Percentiles rank a stretch among this genome's conserved stretches.
These are phyloP conservation scores for Pogostemon cablin DNA, from an alignment of 257 asterid genomes.

Conservation along the genomic window DNA sequence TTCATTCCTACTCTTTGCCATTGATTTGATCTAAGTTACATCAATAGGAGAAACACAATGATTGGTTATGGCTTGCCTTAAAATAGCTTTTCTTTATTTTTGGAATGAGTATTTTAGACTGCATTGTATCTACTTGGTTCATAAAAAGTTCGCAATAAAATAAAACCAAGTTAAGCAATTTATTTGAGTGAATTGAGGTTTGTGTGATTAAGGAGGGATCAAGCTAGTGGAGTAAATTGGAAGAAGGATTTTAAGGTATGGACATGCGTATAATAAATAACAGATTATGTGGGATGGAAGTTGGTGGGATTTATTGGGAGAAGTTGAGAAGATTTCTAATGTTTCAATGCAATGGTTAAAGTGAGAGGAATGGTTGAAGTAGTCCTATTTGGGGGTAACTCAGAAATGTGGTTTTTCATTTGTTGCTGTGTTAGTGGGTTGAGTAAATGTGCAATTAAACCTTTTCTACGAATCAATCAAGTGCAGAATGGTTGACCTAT, in stretches of 20 bases:
- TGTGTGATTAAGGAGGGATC: background rate
- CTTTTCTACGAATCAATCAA: no score
- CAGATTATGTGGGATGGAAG: background rate
- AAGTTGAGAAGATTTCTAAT: background rate
- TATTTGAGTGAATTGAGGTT: background rate
- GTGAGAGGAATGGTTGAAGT: no score
- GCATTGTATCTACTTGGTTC: slow-evolving; percentile 16
- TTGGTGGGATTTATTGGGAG: slow-evolving; percentile 12
- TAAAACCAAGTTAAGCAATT: background rate
- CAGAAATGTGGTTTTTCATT: no score
- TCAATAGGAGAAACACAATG: slow-evolving; percentile 2
- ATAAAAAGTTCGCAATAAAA: background rate
- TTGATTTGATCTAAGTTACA: background rate
- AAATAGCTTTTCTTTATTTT: background rate
- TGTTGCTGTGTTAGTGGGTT: no score
- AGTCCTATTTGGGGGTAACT: no score
- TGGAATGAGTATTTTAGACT: background rate
- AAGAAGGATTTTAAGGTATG: background rate
- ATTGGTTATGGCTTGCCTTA: slow-evolving; percentile 7
- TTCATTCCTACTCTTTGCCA: slow-evolving; percentile 1
- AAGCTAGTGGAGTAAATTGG: background rate
- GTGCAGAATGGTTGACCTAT: no score
- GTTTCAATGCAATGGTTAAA: background rate
- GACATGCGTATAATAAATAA: background rate
- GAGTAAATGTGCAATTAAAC: no score